Base-by-base conservation (phyloP, 768 basidiomycete species). In the Daedaleopsis sinensis region DNA sequence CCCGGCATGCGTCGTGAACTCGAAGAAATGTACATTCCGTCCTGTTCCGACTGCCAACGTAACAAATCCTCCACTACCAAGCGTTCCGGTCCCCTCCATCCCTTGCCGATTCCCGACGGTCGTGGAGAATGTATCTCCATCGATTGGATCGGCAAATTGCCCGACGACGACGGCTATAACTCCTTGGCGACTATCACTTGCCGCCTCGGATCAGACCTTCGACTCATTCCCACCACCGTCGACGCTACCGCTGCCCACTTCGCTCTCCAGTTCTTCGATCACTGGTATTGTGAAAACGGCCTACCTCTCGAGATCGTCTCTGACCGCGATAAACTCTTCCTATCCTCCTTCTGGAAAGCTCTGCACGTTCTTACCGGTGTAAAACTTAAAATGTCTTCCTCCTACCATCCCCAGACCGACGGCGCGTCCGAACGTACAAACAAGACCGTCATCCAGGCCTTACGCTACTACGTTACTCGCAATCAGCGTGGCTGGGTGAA, bases 391-490 rank as follows among this genome's bases (percentile, higher is more conserved):
- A 65, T 79, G 67, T 76, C 74, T 65, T 36, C 76, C 0, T 54
- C 74, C 4, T 78, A 65, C 53, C 77, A 79, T 52, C 78, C 76
- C 1, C 66, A 79, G 57, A 78, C 77, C 0, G 72, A 78, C 61
- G 77, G 77, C 4, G 61, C 69, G 0, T 72, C 66, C 13, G 75
- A 79, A 61, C 62, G 71, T 3, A 53, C 67, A 0, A 73, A 74
- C 59, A 61, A 65, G 21, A 74, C 72, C 0, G 61, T 74, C 18
- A 66, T 55, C 13, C 70, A 73, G 44, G 51, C 58, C 19, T 35
- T 74, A 0, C 52, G 71, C 13, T 67, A 54, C 47, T 63, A 67
- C 52, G 68, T 72, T 16, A 48, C 55, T 5, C 55, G 65, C 11
- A 66, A 68, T 38, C 70, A 73, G 27, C 37, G n/a, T 1, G 59